Evolutionary conservation across 2,329 filamentous ascomycete species (phyloP), one percentile per base, ranked within the genome.

Genomic region (Rutstroemia sp.): DNA sequence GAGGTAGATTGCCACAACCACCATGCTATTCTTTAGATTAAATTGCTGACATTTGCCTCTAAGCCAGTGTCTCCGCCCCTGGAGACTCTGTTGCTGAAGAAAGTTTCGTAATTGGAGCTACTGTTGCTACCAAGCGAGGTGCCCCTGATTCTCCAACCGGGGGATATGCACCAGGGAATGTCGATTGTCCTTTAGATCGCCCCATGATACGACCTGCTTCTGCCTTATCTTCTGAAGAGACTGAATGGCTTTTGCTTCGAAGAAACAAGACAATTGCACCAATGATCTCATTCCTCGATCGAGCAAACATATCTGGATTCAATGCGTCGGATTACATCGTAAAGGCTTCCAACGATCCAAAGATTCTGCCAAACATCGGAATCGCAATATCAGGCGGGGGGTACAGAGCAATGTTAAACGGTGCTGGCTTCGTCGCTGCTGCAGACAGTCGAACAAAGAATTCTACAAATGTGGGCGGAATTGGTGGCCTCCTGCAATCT

Each of bases 321-420:
- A 85, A 96, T 71, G 86, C 83, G 30, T 34, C 30, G 12, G 30
- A 34, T 4, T 34, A 34, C n/a, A 77, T 75, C 1, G 69, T 73
- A 1, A 96, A 94, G 69, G 82, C 97, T 64, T 71, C 72, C 21
- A 73, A 74, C 59, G 85, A 87, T 69, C 74, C 73, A 0, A 77
- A 77, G 16, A 74, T 77, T 1, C 65, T 86, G 25, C 85, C 85
- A 0, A 87, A 85, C 63, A 84, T 95, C 60, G 90, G 78, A 14
- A 81, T 95, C 61, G 88, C 90, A 8, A 76, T 88, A 45, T 94
- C 89, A 0, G 90, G 90, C 10, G 90, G 90, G 68, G 90, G 90
- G 39, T 95, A 94, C 70, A 79, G 91, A 56, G 90, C 91, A n/a
- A 77, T 95, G 74, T 76, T 92, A 75, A 92, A 88, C 66, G 90